Evolutionary conservation across 768 basidiomycete species (phyloP), one percentile per base, ranked within the genome.

Genomic region (Podaxis sp.): DNA sequence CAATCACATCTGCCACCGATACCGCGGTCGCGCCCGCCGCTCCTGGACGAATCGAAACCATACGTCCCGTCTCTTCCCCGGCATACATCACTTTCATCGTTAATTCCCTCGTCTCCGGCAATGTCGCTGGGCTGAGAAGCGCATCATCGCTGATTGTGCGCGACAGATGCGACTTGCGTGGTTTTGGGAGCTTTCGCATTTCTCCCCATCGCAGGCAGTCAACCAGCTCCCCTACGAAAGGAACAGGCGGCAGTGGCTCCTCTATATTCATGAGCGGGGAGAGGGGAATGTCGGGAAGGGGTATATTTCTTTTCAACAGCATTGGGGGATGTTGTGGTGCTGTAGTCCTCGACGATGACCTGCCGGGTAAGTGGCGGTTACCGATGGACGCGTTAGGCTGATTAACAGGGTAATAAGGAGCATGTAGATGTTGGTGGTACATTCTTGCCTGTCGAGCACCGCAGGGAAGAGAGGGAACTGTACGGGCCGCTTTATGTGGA

Each of bases 1-100:
- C 36, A 10, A 62, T 48, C 24, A 62, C 60, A 37, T 62, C 60
- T n/a, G 33, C 41, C 5, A 62, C 53, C 22, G 41, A 46, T 20
- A 62, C 60, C 6, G 8, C 33, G 13, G 52, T 48, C 22, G 30
- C 60, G 17, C 53, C 26, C 58, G 36, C 30, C 26, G 20, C n/a
- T 36, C 7, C 37, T 37, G 52, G 53, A 12, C 13, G 44, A 22
- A 62, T 37, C 15, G 10, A 53, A 7, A 55, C 33, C 4, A 24
- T 44, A 24, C 33, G 52, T 33, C 33, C 26, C 13, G 12, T 12
- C 6, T 37, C 20, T 46, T 17, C 0, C 49, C 58, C n/a, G n/a
- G n/a, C 5, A 46, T 22, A 17, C 46, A 33, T 55, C 6, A 62
- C 44, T n/a, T 36, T 30, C 53, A 62, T 33, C 30, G 11, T 55